phyloP scores from a whole-genome alignment of 106 monocot genomes.

The Dactylorhiza incarnata region DNA sequence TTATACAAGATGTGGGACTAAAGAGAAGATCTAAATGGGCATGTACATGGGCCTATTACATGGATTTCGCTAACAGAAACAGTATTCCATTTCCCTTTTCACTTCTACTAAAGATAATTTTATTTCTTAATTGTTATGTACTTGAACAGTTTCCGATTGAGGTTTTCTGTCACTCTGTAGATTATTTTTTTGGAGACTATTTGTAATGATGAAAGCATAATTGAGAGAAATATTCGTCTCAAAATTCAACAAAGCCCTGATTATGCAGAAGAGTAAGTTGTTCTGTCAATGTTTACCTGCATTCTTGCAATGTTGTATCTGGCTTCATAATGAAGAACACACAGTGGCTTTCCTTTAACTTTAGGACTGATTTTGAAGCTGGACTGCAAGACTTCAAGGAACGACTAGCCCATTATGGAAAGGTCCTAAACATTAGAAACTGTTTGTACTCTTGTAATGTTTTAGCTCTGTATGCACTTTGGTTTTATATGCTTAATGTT shows the following conservation, averaged over 20 bases:
- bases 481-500: neutral
- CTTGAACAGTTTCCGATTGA: neutral
- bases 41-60: too few relatives aligned
- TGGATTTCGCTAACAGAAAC: too few relatives aligned
- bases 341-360: constrained; percentile 5
- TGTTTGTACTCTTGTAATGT: neutral
- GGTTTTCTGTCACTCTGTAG: constrained; percentile 16
- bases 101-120: neutral
- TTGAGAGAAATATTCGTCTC: constrained; percentile 87
- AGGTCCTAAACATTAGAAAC: constrained; percentile 30
- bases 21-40: too few relatives aligned
- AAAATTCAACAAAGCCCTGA: constrained; percentile 96
- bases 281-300: neutral
- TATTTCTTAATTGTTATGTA: neutral
- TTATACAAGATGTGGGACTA: too few relatives aligned
- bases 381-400: constrained; percentile 71
- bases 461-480: neutral
- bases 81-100: neutral
- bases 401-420: constrained; percentile 89
- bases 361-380: constrained; percentile 93
- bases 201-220: constrained; percentile 75
- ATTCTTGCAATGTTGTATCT: neutral
- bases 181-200: constrained; percentile 87
- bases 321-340: neutral
- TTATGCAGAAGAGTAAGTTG: constrained; percentile 36